A percentile compares a stretch with the other conserved stretches of the same genome.
phyloP scores from a whole-genome alignment of 2,329 filamentous ascomycete genomes.

The Aspergillus thermomutatus region DNA sequence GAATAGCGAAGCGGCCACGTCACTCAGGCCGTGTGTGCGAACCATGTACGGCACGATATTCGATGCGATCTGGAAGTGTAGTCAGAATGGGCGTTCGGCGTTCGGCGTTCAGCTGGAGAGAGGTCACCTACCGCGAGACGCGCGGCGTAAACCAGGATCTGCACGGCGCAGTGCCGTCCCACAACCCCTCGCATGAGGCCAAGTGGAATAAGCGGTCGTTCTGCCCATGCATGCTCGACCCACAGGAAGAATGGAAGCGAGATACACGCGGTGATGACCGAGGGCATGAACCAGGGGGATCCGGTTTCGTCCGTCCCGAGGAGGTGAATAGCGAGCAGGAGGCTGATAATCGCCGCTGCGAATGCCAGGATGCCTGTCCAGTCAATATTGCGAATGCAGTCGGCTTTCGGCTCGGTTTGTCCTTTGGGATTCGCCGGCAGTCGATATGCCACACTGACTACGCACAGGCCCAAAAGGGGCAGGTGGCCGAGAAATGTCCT shows the following conservation, averaged over 20 bases:
- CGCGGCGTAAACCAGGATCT: slow-evolving; percentile 9
- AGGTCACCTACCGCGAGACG: slow-evolving; percentile 12
- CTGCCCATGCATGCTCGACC: slow-evolving; percentile 15
- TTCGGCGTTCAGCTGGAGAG: too few relatives aligned
- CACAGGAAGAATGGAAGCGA: slow-evolving; percentile 5
- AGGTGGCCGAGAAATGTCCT: slow-evolving; percentile 58
- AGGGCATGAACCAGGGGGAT: neutral
- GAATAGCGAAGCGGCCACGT: slow-evolving; percentile 9
- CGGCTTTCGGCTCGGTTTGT: too few relatives aligned
- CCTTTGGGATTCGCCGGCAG: slow-evolving; percentile 4
- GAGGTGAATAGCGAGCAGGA: slow-evolving; percentile 6
- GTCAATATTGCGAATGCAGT: slow-evolving; percentile 5
- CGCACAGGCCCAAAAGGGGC: slow-evolving; percentile 53
- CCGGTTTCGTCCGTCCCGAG: neutral
- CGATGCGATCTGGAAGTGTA: neutral
- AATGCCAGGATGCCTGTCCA: slow-evolving; percentile 10
- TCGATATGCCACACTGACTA: slow-evolving; percentile 33
- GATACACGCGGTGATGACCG: neutral
- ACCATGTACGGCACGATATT: slow-evolving; percentile 15
- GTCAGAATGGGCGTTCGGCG: too few relatives aligned
- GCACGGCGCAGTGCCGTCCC: slow-evolving; percentile 10
- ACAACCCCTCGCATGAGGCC: slow-evolving; percentile 7
- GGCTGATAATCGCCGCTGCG: slow-evolving; percentile 1
- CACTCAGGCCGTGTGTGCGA: slow-evolving; percentile 10
- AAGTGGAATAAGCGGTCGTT: slow-evolving; percentile 17